phyloP scores from a whole-genome alignment of 2,329 filamentous ascomycete species.

The Diaporthe vexans region DNA sequence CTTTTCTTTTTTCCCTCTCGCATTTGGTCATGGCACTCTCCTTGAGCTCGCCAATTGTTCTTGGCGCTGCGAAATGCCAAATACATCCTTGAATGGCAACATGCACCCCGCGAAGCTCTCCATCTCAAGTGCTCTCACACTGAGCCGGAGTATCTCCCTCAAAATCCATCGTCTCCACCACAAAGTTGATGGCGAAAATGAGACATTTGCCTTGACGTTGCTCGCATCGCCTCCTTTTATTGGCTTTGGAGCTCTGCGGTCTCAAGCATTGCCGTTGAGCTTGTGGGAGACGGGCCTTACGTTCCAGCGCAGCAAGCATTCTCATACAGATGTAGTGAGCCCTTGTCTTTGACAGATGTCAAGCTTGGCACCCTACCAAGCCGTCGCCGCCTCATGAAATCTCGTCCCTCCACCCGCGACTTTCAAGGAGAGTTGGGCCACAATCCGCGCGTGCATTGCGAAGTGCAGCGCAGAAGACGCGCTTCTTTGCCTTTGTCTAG shows the following conservation, averaged over 20 bases:
- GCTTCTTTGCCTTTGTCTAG: conserved; percentile 40
- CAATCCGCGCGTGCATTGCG: neutral
- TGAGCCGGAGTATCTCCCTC: neutral
- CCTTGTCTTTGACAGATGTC: conserved; percentile 19
- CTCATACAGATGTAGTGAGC: conserved; percentile 41
- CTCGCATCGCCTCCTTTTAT: neutral
- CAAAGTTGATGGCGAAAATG: neutral
- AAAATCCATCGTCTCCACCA: neutral
- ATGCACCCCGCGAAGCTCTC: neutral
- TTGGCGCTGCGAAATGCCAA: neutral
- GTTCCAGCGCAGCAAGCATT: conserved; percentile 33
- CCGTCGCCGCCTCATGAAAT: conserved; percentile 37
- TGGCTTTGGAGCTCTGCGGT: neutral
- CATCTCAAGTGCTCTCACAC: neutral
- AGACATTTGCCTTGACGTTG: neutral
- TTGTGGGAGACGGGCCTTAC: neutral
- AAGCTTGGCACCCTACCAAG: conserved; percentile 17
- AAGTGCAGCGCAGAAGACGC: conserved; percentile 24
- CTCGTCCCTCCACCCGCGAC: neutral
- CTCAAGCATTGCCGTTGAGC: neutral
- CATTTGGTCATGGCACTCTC: neutral
- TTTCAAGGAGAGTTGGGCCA: conserved; percentile 25
- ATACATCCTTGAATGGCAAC: neutral
- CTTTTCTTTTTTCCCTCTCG: neutral
- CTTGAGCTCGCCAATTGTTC: neutral